phyloP scores from a whole-genome alignment of 2,329 filamentous ascomycete species.

The Ceratocystis smalleyi region DNA sequence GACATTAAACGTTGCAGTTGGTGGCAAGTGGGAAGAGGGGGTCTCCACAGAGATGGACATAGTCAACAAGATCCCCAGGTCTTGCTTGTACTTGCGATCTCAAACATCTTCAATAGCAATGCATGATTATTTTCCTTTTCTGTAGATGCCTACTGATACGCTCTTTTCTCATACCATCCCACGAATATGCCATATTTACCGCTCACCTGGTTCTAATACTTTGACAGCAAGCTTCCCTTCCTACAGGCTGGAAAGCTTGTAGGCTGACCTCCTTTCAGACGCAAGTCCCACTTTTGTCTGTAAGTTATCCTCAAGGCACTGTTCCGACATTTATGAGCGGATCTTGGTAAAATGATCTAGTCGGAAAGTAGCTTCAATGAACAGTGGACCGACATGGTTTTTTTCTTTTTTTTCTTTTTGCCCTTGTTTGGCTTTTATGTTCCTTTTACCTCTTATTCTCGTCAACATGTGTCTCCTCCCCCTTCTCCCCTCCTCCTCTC shows the following conservation, averaged over 20 bases:
- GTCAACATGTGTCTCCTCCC: not conserved
- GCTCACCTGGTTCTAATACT: not conserved
- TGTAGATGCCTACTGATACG: too few species aligned
- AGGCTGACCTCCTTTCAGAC: not conserved
- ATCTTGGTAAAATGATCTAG: not conserved
- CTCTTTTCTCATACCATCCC: not conserved
- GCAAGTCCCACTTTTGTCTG: not conserved
- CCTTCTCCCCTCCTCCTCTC: not conserved
- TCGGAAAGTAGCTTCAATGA: not conserved
- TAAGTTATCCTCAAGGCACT: not conserved
- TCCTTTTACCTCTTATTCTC: not conserved
- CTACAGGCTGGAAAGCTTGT: not conserved
- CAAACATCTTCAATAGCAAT: too few species aligned
- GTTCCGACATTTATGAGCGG: conserved; percentile 1
- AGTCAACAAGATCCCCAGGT: too few species aligned
- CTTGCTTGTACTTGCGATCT: too few species aligned
- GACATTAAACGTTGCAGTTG: too few species aligned
- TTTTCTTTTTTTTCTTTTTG: not conserved
- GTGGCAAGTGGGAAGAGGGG: too few species aligned
- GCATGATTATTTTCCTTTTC: too few species aligned
- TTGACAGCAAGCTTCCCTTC: not conserved
- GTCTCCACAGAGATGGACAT: too few species aligned
- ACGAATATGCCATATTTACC: not conserved
- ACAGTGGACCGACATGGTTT: not conserved
- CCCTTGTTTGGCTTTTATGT: not conserved